Base-by-base conservation (phyloP, 2,329 filamentous ascomycete species). In the Dactylellina leptospora region DNA sequence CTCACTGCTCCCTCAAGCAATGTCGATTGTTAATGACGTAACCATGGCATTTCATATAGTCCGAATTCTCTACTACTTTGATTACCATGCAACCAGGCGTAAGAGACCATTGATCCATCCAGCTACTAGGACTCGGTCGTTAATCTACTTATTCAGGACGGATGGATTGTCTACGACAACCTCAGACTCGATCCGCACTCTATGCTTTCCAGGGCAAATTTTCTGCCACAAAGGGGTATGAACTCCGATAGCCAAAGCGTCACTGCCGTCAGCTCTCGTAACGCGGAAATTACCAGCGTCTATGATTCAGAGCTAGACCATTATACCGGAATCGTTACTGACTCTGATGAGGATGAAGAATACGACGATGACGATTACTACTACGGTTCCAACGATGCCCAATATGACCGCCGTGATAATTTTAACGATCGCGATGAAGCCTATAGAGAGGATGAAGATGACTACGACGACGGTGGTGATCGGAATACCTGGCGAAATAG, bases 171-270 rank as follows among this genome's bases (percentile, higher is more conserved):
- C 20, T 64, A 64, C n/a, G 50, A 64, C 13, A n/a, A 2, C 3
- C 45, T 20, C 10, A n/a, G 44, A 5, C 38, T 64, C 48, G 10
- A 25, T 2, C 11, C 18, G 5, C 22, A 55, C 4, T 55, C 60
- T 2, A 6, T 64, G 23, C 28, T 64, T 38, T 33, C 16, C n/a
- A 44, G 40, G 16, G 36, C 48, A 5, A 64, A 64, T 22, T 64
- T 64, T 36, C 23, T 47, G 23, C 18, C 50, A 33, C 27, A 55
- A 38, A 30, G 60, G 48, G 60, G 60, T 55, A 50, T 38, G 50
- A 8, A 40, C 36, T n/a, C 36, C 36, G 27, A 64, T 40, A 13
- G n/a, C 20, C 20, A 5, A 38, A 27, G 38, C 38, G 5, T n/a
- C n/a, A 64, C 60, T 13, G 18, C 30, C 4, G 30, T 55, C 36